Evolutionary conservation across 2,329 filamentous ascomycete species (phyloP).

Genomic region (Stemphylium vesicarium): DNA sequence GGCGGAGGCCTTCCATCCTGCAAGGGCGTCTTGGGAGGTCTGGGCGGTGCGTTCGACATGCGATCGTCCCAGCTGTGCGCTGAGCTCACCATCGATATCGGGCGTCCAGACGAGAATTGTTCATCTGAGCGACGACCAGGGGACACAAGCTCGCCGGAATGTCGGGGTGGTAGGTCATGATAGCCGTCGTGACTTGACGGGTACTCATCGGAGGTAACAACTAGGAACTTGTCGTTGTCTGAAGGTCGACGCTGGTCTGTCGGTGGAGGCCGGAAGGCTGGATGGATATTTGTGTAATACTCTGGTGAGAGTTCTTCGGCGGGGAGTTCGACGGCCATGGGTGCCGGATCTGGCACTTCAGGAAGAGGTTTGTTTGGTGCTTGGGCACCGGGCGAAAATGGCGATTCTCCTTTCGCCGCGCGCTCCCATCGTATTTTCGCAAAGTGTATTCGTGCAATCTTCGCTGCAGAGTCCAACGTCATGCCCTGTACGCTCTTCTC

Average conservation of each 20-base stretch:
- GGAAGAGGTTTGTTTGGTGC: constrained; percentile 46
- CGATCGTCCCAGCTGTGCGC: constrained; percentile 37
- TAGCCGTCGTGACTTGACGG: constrained; percentile 52
- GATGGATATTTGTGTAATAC: constrained; percentile 34
- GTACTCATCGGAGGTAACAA: constrained; percentile 64
- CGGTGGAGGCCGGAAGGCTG: constrained; percentile 45
- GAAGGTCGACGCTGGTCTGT: constrained; percentile 33
- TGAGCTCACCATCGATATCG: constrained; percentile 34
- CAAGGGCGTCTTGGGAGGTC: constrained; percentile 51
- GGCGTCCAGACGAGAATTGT: constrained; percentile 32
- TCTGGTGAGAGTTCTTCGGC: constrained; percentile 58
- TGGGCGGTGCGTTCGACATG: constrained; percentile 40
- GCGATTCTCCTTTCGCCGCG: constrained; percentile 43
- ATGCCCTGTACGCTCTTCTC: constrained; percentile 76
- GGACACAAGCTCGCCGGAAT: constrained; percentile 71
- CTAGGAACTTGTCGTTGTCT: constrained; percentile 60
- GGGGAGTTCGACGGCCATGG: constrained; percentile 64
- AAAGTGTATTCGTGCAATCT: constrained; percentile 81
- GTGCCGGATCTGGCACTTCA: constrained; percentile 49
- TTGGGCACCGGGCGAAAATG: constrained; percentile 26
- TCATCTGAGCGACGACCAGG: constrained; percentile 42
- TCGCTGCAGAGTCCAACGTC: constrained; percentile 76
- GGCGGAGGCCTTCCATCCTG: constrained; percentile 31
- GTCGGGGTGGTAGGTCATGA: constrained; percentile 35
- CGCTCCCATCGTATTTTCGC: constrained; percentile 73